phyloP scores from a whole-genome alignment of 306 rosid genomes.

The Acacia confusa region DNA sequence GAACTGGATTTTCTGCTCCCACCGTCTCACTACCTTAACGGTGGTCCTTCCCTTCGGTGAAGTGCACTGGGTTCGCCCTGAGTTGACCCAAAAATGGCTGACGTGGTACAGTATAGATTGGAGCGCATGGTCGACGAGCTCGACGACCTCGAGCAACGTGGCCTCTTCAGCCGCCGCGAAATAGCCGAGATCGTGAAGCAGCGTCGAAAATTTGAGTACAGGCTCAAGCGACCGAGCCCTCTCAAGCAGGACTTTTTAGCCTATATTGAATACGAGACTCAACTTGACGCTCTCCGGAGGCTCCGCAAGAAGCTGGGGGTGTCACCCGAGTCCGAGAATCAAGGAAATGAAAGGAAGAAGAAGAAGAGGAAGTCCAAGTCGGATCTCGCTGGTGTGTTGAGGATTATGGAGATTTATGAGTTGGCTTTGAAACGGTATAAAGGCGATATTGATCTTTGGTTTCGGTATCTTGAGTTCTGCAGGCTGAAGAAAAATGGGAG shows the following conservation, averaged over 20 bases:
- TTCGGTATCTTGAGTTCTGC: slow-evolving; percentile 73
- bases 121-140: slow-evolving; percentile 53
- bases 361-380: slow-evolving; percentile 41
- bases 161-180: slow-evolving; percentile 40
- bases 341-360: slow-evolving; percentile 25
- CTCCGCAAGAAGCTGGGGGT: slow-evolving; percentile 43
- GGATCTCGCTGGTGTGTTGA: slow-evolving; percentile 31
- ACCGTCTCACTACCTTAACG: background rate
- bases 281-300: slow-evolving; percentile 39
- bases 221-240: slow-evolving; percentile 37
- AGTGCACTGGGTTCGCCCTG: background rate
- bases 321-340: slow-evolving; percentile 32
- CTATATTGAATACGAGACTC: slow-evolving; percentile 46
- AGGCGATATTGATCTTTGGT: slow-evolving; percentile 48
- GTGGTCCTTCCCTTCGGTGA: background rate
- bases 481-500: slow-evolving; percentile 60
- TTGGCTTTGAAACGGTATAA: slow-evolving; percentile 46
- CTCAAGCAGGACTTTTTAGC: slow-evolving; percentile 41
- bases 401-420: slow-evolving; percentile 42
- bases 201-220: slow-evolving; percentile 47
- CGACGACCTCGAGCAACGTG: slow-evolving; percentile 49
- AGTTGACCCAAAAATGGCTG: slow-evolving; percentile 35
- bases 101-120: slow-evolving; percentile 46
- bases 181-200: slow-evolving; percentile 49
- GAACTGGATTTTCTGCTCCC: background rate